phyloP scores from a whole-genome alignment of 352 stramenopile species.

The Phytophthora vignae region DNA sequence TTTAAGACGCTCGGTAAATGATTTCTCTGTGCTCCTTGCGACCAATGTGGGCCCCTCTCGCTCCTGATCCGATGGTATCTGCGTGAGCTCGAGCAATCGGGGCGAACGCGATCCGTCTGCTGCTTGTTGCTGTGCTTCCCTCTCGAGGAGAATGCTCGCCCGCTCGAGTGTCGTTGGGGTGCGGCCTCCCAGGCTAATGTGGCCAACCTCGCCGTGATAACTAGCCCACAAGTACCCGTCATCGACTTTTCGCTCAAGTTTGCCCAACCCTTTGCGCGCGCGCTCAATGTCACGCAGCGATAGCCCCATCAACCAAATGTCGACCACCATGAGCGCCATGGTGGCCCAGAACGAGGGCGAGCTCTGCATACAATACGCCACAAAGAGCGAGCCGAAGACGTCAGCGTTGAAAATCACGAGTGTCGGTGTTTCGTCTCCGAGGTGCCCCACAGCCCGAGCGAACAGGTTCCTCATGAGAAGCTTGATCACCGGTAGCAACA shows the following conservation, averaged over 20 bases:
- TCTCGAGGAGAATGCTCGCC: slow-evolving; percentile 2
- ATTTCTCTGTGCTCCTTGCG: not conserved
- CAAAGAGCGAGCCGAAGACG: not conserved
- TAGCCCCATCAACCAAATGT: not conserved
- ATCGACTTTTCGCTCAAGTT: slow-evolving; percentile 1
- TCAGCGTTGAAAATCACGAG: slow-evolving; percentile 5
- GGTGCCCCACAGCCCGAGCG: not conserved
- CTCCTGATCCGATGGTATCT: not conserved
- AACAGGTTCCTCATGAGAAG: not conserved
- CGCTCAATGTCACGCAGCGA: not conserved
- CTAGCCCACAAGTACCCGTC: not conserved
- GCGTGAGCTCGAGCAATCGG: not conserved
- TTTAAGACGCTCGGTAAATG: not conserved
- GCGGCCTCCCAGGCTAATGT: slow-evolving; percentile 1
- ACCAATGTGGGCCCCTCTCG: not conserved
- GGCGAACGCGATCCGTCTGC: not conserved
- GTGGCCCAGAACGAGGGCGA: not conserved
- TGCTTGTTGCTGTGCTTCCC: not conserved
- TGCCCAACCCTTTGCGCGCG: not conserved
- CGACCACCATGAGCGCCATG: not conserved
- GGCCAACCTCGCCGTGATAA: not conserved
- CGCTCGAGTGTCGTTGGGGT: not conserved
- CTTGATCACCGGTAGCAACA: slow-evolving; percentile 3
- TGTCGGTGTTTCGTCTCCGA: not conserved
- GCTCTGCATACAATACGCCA: slow-evolving; percentile 4